Conservation (phyloP, 106 monocot species). For the Xerophyta viscosa region DNA sequence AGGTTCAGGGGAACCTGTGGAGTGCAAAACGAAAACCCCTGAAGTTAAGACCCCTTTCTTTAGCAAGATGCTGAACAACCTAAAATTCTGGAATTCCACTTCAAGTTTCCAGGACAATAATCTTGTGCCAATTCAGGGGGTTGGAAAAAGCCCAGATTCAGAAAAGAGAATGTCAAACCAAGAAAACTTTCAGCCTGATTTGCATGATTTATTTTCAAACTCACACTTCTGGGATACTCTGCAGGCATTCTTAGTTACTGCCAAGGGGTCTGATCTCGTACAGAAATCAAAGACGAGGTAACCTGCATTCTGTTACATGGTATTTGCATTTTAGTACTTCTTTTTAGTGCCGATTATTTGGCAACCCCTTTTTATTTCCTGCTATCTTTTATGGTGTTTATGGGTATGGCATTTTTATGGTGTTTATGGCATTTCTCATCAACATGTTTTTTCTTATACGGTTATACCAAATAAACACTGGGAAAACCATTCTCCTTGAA, state of each 20-base stretch:
- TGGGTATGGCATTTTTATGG: too few species aligned
- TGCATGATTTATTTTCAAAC: slow-evolving; percentile 50
- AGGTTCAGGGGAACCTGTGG: slow-evolving; percentile 4
- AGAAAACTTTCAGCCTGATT: slow-evolving; percentile 6
- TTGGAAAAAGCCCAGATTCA: slow-evolving; percentile 1
- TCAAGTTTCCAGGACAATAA: slow-evolving; percentile 1
- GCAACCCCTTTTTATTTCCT: too few species aligned
- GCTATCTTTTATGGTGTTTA: too few species aligned
- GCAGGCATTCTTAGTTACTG: slow-evolving; percentile 46
- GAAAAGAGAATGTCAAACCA: neutral
- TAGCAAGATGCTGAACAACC: slow-evolving; percentile 25
- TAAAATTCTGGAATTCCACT: slow-evolving; percentile 25
- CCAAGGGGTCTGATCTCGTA: slow-evolving; percentile 48
- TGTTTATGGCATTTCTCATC: too few species aligned
- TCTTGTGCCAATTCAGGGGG: slow-evolving; percentile 4
- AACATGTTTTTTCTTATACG: too few species aligned
- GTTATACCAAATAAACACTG: too few species aligned
- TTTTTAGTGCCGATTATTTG: neutral
- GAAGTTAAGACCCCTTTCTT: slow-evolving; percentile 17
- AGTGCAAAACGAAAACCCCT: neutral
- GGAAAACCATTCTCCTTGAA: too few species aligned
- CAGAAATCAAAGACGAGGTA: slow-evolving; percentile 73
- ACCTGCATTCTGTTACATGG: slow-evolving; percentile 1
- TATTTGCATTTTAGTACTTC: neutral
- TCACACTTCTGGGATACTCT: slow-evolving; percentile 64